Evolutionary conservation across 495 filamentous ascomycete species (phyloP), one percentile per base, ranked within the genome.

Genomic region (Neurospora hispaniola): DNA sequence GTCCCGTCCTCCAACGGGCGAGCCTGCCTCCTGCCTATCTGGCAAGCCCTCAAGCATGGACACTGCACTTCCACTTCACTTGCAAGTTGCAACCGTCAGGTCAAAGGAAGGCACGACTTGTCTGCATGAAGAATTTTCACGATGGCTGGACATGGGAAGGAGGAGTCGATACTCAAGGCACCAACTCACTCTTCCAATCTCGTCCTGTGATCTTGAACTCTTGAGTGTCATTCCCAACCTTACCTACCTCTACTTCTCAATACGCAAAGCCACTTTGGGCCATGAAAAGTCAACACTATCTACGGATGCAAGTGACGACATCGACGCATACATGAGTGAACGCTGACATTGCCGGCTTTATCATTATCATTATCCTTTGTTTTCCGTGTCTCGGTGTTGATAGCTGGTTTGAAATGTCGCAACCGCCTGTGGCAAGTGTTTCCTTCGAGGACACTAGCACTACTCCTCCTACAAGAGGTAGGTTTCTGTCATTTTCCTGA

Each of bases 391-490:
- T 20, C 3, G 9, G 6, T 42, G 1, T 14, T 74, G 27, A 11
- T 0, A 8, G 12, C 59, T 42, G 10, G 7, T 59, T 71, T 12
- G 12, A 40, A 6, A 74, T 70, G 66, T 71, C 72, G 31, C 10
- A 71, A 38, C 3, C 5, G 12, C 46, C 66, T 18, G 70, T 78
- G 2, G 74, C 76, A 31, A 39, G 66, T 9, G 69, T 75, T 39
- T 69, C 39, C 0, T 74, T 74, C 72, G 72, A 75, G 41, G 71
- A 79, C 42, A 71, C 44, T 23, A 76, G 73, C 69, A 69, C n/a
- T 0, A 31, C 48, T 27, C 72, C 74, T 40, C 44, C 71, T 12
- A 69, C 3, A 0, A 74, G 18, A 70, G 76, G 77, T 79, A 72
- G 40, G 16, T 39, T 4, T 14, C 1, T 41, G 31, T 70, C 35